These are phyloP conservation scores for Pholiota conissans DNA, from an alignment of 768 basidiomycete genomes.

Conservation along the genomic window DNA sequence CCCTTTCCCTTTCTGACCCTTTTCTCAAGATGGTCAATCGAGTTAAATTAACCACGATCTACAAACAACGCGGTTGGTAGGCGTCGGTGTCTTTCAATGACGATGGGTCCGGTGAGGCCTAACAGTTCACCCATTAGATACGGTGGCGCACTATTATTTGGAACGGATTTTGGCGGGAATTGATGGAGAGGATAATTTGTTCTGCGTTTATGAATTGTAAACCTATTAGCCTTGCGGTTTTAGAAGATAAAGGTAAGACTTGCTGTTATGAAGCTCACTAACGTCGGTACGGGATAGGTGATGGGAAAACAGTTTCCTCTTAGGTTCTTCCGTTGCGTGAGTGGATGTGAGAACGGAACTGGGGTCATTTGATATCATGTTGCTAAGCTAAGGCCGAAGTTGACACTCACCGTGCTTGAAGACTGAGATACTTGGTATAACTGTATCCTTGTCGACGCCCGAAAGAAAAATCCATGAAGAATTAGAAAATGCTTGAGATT, in stretches of 20 bases:
- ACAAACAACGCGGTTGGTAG: conserved; percentile 11
- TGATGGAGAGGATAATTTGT: too few relatives aligned
- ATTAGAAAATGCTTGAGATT: background rate
- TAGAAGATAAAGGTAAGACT: background rate
- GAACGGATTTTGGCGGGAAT: too few relatives aligned
- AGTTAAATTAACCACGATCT: conserved; percentile 5
- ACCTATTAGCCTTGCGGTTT: background rate
- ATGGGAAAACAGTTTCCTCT: background rate
- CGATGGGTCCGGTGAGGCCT: background rate
- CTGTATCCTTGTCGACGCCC: conserved; percentile 7
- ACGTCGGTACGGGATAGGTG: background rate
- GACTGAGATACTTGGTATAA: background rate
- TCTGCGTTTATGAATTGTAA: background rate
- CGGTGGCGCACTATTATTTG: background rate
- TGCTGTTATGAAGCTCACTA: background rate
- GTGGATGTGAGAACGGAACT: background rate
- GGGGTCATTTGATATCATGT: conserved; percentile 14
- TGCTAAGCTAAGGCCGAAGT: conserved; percentile 5
- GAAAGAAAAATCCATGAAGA: background rate
- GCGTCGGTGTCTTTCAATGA: conserved; percentile 9
- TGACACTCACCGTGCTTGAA: background rate
- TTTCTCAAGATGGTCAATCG: conserved; percentile 2
- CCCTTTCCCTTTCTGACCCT: background rate
- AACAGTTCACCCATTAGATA: background rate
- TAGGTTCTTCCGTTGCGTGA: background rate